Percentiles rank a stretch among this genome's conserved stretches.
These are phyloP conservation scores for Phytopythium helicoides DNA, from an alignment of 352 stramenopile genomes.

Conservation along the genomic window DNA sequence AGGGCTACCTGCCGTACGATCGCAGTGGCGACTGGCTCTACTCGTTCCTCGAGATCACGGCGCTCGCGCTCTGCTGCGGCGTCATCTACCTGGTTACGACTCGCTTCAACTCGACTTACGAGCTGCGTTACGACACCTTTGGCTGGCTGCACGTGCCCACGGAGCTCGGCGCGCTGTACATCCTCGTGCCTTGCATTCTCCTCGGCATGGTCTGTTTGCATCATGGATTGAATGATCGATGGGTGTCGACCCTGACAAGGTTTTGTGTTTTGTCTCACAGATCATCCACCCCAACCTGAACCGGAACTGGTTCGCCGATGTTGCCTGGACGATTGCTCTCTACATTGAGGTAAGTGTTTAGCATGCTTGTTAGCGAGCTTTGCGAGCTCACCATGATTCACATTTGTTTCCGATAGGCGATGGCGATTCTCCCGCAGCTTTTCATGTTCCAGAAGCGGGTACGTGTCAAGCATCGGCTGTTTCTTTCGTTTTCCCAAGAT, in stretches of 20 bases:
- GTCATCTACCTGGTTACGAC: conserved; percentile 91
- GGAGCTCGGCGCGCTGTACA: conserved; percentile 83
- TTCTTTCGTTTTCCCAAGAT: neutral
- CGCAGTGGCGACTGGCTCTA: conserved; percentile 98
- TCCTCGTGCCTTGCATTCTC: conserved; percentile 82
- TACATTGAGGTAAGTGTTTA: conserved; percentile 98
- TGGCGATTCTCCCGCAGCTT: conserved; percentile 97
- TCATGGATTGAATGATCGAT: neutral
- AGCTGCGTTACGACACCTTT: conserved; percentile 95
- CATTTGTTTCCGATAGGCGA: conserved; percentile 24
- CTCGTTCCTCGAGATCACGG: conserved; percentile 94
- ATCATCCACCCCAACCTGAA: conserved; percentile 97
- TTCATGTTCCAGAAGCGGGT: conserved; percentile 99
- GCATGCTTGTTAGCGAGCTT: too few species aligned
- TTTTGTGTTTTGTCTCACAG: conserved; percentile 33
- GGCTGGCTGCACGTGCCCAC: conserved; percentile 87
- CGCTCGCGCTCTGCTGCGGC: conserved; percentile 82
- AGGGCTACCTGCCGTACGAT: conserved; percentile 94
- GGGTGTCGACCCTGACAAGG: conserved; percentile 1
- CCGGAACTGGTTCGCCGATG: conserved; percentile 95
- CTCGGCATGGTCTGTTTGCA: conserved; percentile 65
- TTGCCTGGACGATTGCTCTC: conserved; percentile 97
- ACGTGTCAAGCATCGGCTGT: conserved; percentile 15
- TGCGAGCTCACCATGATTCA: neutral
- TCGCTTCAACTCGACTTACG: conserved; percentile 95